Evolutionary conservation across 176 grass and related monocot genomes (phyloP), one percentile per base, ranked within the genome.

Genomic region (Aegilops speltoides): DNA sequence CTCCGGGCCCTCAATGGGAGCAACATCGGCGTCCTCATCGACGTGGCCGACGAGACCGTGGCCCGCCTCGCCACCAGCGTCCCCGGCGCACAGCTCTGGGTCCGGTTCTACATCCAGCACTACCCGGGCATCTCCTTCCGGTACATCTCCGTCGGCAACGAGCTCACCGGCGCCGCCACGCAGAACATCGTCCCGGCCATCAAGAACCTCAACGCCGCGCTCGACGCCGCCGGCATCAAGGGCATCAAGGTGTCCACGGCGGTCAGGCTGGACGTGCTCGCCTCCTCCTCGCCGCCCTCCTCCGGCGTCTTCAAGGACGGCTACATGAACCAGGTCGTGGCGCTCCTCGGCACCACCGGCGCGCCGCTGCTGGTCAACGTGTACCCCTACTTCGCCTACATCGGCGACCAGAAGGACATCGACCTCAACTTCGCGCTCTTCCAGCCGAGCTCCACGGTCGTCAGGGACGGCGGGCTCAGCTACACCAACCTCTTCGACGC

Each of bases 101-200:
- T 54, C 5, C 50, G 15, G 14, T 54, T 54, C 15, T 54, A 54
- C 50, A 17, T 94, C 33, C 34, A 64, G 66, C 16, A 87, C 34
- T 78, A 85, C 81, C 38, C 80, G 24, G 54, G 7, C 16, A 85
- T 92, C 28, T 11, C 77, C 36, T 80, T 97, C 77, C 37, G 37
- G 3, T 91, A 90, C 88, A 73, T 97, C 37, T 84, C 88, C 0
- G 95, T 94, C 22, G 95, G 95, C 1, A 97, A 97, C 48, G 92
- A 92, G 83, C 25, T 64, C 4, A 15, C 24, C 3, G 25, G 62
- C 25, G 12, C 1, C 24, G 62, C 10, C 11, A 15, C 62, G 5
- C 62, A 64, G 25, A 28, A 13, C 62, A 29, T 64, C 25, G 1
- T 29, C 24, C 11, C 24, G 11, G 62, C 62, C 62, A 64, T 64